Base-by-base conservation (phyloP, 2,329 filamentous ascomycete genomes). In the Xylaria sp. region DNA sequence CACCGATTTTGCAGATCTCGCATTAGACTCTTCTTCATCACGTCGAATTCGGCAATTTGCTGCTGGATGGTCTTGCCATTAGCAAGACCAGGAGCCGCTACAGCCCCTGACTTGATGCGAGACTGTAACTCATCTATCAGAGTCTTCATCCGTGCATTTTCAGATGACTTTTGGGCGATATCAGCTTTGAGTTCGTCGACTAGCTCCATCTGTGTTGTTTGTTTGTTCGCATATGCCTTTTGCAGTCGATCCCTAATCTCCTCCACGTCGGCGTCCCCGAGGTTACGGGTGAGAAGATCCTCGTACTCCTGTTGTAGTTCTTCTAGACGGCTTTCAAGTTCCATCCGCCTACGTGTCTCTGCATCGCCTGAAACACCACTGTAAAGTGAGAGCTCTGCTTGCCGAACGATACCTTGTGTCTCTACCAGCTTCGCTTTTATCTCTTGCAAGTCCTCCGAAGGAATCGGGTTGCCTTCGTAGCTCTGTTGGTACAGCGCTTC, bases 11-110 rank as follows among this genome's bases (percentile, higher is more conserved):
- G 95, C 69, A 99, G 83, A 78, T 99, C 95, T 61, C 95, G 92
- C 95, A 99, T 99, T 70, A 99, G 84, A 69, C 92, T 96, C 87
- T 99, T 99, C 88, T 99, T 99, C 94, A 99, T 99, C 63, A 92
- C 91, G 78, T 99, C 95, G 72, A 99, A 99, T 76, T 99, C 95
- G 61, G 94, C 92, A 78, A 99, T 96, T 80, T 98, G 95, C 80
- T 99, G 94, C 76, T 96, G 93, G 46, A 98, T 87, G 12, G 92
- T 96, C 84, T 97, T 97, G 83, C 91, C 91, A 72, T 92, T 92
- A 59, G 87, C 81, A 74, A 89, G 92, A 25, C 89, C 84, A 28
- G 82, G 79, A 17, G 82, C 83, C 9, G 78, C 74, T 17, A 76
- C 76, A 35, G 78, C 78, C 68, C 85, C 84, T 52, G 85, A 82